phyloP scores from a whole-genome alignment of 257 asterid genomes.

The Plectranthus barbatus region DNA sequence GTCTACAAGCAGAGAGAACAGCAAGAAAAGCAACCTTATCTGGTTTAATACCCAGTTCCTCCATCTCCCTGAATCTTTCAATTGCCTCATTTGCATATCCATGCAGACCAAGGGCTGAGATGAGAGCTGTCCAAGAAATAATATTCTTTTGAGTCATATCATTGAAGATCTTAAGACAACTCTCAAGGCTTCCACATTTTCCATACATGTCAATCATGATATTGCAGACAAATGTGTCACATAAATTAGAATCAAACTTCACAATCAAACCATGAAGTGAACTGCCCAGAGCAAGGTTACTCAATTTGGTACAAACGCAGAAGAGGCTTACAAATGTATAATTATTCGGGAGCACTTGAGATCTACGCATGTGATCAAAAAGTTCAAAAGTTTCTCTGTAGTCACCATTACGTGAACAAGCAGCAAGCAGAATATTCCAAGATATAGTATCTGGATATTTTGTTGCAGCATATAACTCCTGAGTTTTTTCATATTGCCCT shows the following conservation, averaged over 20 bases:
- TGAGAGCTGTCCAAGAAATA: slow-evolving; percentile 65
- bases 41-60: slow-evolving; percentile 36
- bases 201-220: slow-evolving; percentile 78
- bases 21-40: slow-evolving; percentile 59
- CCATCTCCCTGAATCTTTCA: slow-evolving; percentile 54
- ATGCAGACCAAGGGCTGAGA: slow-evolving; percentile 62
- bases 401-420: slow-evolving; percentile 83
- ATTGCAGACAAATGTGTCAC: slow-evolving; percentile 64
- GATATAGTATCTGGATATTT: slow-evolving; percentile 70
- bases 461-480: slow-evolving; percentile 54
- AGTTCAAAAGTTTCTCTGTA: slow-evolving; percentile 61
- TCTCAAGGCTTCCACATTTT: slow-evolving; percentile 58
- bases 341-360: slow-evolving; percentile 45
- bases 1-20: slow-evolving; percentile 81
- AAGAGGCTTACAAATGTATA: slow-evolving; percentile 76
- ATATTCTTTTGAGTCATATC: slow-evolving; percentile 37
- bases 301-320: slow-evolving; percentile 49
- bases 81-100: slow-evolving; percentile 63
- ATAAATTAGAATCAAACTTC: slow-evolving; percentile 33
- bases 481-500: slow-evolving; percentile 60
- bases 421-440: slow-evolving; percentile 79
- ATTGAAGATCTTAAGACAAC: slow-evolving; percentile 50
- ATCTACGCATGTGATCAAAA: slow-evolving; percentile 53
- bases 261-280: slow-evolving; percentile 59
- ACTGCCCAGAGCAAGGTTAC: slow-evolving; percentile 67